phyloP scores from a whole-genome alignment of 2,329 filamentous ascomycete species.

The Herpotrichia juniperi region DNA sequence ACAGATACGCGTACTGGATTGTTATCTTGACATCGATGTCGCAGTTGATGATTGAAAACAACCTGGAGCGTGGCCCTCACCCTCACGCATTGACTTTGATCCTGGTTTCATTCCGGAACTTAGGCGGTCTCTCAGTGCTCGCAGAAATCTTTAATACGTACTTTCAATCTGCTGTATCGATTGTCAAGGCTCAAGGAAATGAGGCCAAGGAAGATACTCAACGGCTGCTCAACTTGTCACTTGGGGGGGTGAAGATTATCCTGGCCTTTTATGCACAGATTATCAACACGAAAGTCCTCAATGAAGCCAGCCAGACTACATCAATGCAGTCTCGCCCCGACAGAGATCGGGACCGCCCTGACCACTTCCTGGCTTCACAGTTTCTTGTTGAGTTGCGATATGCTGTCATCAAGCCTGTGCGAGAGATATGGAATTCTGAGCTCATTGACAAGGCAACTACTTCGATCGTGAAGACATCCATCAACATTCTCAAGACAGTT shows the following conservation, averaged over 20 bases:
- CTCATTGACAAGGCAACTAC: conserved; percentile 82
- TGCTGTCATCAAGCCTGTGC: conserved; percentile 76
- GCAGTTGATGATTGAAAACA: conserved; percentile 77
- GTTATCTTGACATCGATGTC: conserved; percentile 79
- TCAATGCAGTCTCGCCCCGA: conserved; percentile 59
- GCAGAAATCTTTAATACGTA: conserved; percentile 76
- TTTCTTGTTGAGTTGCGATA: conserved; percentile 86
- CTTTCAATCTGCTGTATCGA: conserved; percentile 60
- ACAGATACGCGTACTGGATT: conserved; percentile 78
- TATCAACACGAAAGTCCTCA: conserved; percentile 77
- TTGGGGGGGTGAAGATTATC: conserved; percentile 77
- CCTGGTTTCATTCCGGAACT: conserved; percentile 83
- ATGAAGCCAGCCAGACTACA: conserved; percentile 72
- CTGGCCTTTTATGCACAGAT: conserved; percentile 80
- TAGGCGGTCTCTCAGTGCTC: conserved; percentile 75
- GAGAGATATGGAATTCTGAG: conserved; percentile 82
- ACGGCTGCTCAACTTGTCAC: conserved; percentile 53
- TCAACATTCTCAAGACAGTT: conserved; percentile 82
- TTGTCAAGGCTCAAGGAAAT: conserved; percentile 51
- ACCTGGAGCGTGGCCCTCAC: conserved; percentile 38
- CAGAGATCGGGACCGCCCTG: conserved; percentile 61
- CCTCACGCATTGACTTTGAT: conserved; percentile 68
- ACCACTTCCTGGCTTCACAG: conserved; percentile 72
- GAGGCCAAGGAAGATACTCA: conserved; percentile 52
- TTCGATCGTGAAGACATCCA: conserved; percentile 75